Evolutionary conservation across 257 asterid species (phyloP), one percentile per base, ranked within the genome.

Genomic region (Nicotiana tabacum): DNA sequence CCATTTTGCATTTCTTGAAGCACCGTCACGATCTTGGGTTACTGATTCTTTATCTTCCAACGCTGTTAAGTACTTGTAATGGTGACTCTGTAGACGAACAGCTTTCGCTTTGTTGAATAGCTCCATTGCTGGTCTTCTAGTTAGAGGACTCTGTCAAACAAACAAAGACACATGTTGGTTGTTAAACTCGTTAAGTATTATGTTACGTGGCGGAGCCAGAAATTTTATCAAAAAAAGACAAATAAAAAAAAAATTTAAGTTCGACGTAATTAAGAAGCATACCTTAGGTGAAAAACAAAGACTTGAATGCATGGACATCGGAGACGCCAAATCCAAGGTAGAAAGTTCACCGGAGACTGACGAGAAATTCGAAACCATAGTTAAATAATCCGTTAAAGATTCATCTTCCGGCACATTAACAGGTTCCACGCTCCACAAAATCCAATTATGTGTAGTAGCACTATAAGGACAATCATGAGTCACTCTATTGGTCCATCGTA

Each of bases 401-500:
- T 93, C 99, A 68, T 92, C 92, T 84, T 94, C 98, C 33, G 97
- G 91, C 66, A 93, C 84, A n/a, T 92, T 96, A 24, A 92, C 91
- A 13, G 87, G 89, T 88, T 91, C 94, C 85, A 92, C 96, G 0
- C 88, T 95, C 98, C 98, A 96, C 21, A 94, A 84, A 29, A 91
- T 85, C 98, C 98, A 93, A 55, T 88, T 88, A 43, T 87, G 88
- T 55, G 91, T 86, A 17, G 93, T 89, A 74, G 89, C 89, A 70
- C 88, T 83, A 17, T 83, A 84, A 9, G 93, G 92, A 35, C 77
- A 84, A 43, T 96, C 99, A 46, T 94, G 99, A 67, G 97, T 94
- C 10, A 93, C 90, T 60, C 97, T 87, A 61, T 92, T 91, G 83
- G 97, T 86, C 99, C 99, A 96, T 80, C 98, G 98, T 81, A 93